Base-by-base conservation (phyloP, 2,329 filamentous ascomycete genomes). In the Ophiostoma angusticollis region DNA sequence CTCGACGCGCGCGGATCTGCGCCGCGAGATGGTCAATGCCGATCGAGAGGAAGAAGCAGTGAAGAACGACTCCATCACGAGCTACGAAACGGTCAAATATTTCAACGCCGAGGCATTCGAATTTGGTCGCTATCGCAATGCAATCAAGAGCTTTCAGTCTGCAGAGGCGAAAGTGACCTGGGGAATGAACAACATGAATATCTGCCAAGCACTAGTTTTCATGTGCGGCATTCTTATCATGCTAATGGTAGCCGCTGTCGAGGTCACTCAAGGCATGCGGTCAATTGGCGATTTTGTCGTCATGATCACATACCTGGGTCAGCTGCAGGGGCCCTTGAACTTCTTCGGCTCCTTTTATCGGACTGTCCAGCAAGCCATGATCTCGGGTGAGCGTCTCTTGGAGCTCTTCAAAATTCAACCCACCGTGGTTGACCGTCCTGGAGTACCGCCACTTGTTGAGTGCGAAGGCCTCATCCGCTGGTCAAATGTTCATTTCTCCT, bases 61-160 rank as follows among this genome's bases (percentile, higher is more conserved):
- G 50, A 96, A 96, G 62, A 96, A 95, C 55, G 91, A 98, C 58
- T 96, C 91, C 0, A 91, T 98, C 65, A 86, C 91, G 45, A 93
- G 86, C n/a, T 98, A 96, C 58, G 91, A 98, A 63, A 89, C 83
- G 2, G 84, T 89, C 55, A 91, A 89, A 56, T 89, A 89, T 53
- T 91, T 91, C 67, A 89, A 89, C 50, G 83, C 83, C 7, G 84
- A 89, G 53, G 66, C 73, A 2, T 87, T 82, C 53, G 84, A 91
- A 53, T 86, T 85, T 49, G 64, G 69, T 35, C 72, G 84, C 18
- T 89, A 86, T 52, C 70, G 77, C 33, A 60, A 68, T 31, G 81
- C 83, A 19, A 82, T 91, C 39, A 63, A 64, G 32, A 72, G 72
- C 39, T 89, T 78, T 56, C 84, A 89, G 54, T 63, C 62, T 29